A percentile compares a stretch with the other conserved stretches of the same genome.
Evolutionary conservation across 2,329 filamentous ascomycete genomes (phyloP).

Genomic region (Neopestalotiopsis sp.): DNA sequence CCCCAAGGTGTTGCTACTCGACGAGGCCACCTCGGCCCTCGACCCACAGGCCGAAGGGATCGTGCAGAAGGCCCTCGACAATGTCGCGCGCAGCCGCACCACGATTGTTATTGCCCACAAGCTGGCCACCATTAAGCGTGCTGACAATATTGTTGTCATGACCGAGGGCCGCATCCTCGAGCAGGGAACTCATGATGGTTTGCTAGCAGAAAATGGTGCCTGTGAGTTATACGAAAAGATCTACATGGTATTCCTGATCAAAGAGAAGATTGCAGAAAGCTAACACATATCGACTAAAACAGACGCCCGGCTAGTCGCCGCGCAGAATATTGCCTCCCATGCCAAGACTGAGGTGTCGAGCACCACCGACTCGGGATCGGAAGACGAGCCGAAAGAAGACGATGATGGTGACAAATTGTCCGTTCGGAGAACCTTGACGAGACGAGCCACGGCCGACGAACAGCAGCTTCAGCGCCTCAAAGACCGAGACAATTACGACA

Average conservation of each 20-base stretch:
- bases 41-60: constrained; percentile 57
- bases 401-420: neutral
- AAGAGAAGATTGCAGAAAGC: too few species aligned
- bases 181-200: constrained; percentile 27
- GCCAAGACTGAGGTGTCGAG: neutral
- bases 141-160: constrained; percentile 67
- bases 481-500: constrained; percentile 13
- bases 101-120: constrained; percentile 77
- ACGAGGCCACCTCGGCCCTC: constrained; percentile 72
- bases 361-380: neutral
- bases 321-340: constrained; percentile 6
- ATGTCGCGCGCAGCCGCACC: constrained; percentile 59
- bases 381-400: constrained; percentile 39
- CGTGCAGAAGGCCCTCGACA: constrained; percentile 68
- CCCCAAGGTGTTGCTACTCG: constrained; percentile 67
- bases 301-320: constrained; percentile 24
- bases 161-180: constrained; percentile 21
- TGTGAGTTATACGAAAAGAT: constrained; percentile 2
- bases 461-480: constrained; percentile 14
- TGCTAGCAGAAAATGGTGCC: constrained; percentile 21
- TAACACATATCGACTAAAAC: too few species aligned
- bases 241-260: too few species aligned
- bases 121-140: constrained; percentile 75
- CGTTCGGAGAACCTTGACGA: constrained; percentile 55
- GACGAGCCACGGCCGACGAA: constrained; percentile 49